A percentile compares a stretch with the other conserved stretches of the same genome.
phyloP scores from a whole-genome alignment of 2,329 filamentous ascomycete species.

The Trichoderma afroharzianum region DNA sequence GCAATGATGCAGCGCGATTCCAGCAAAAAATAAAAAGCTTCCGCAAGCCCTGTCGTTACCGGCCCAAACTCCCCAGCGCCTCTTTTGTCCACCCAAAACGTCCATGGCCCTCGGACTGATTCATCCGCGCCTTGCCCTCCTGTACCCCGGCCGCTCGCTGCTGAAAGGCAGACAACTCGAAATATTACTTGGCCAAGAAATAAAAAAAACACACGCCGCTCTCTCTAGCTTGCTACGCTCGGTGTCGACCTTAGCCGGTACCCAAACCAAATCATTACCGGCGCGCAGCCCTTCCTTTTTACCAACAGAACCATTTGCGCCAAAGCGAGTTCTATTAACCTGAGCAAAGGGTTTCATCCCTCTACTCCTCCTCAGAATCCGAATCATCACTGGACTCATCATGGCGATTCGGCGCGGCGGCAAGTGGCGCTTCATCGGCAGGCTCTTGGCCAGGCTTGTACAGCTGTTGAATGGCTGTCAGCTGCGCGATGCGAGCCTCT shows the following conservation, averaged over 20 bases:
- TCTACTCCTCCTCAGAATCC: conserved; percentile 46
- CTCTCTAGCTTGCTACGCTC: not conserved
- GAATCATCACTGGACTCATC: conserved; percentile 42
- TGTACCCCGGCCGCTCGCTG: not conserved
- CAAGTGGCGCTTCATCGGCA: conserved; percentile 27
- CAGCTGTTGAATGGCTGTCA: conserved; percentile 51
- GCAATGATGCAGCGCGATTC: conserved; percentile 6
- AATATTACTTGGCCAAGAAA: conserved; percentile 1
- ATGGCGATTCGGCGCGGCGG: conserved; percentile 28
- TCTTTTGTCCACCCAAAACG: conserved; percentile 7
- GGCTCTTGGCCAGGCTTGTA: conserved; percentile 36
- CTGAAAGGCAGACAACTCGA: not conserved
- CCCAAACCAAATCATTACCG: conserved; percentile 1
- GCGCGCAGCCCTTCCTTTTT: not conserved
- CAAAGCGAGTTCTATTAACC: not conserved
- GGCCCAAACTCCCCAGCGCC: conserved; percentile 20
- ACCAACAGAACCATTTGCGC: not conserved
- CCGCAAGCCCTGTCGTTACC: conserved; percentile 13
- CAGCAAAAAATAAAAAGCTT: conserved; percentile 13
- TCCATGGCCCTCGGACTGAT: not conserved
- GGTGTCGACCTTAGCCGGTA: not conserved
- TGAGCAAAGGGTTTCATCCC: not conserved
- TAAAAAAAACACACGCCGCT: not conserved
- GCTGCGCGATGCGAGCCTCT: conserved; percentile 59
- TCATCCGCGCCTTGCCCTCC: not conserved